Conservation (phyloP, 495 filamentous ascomycete genomes). For the Ascobolus immersus region DNA sequence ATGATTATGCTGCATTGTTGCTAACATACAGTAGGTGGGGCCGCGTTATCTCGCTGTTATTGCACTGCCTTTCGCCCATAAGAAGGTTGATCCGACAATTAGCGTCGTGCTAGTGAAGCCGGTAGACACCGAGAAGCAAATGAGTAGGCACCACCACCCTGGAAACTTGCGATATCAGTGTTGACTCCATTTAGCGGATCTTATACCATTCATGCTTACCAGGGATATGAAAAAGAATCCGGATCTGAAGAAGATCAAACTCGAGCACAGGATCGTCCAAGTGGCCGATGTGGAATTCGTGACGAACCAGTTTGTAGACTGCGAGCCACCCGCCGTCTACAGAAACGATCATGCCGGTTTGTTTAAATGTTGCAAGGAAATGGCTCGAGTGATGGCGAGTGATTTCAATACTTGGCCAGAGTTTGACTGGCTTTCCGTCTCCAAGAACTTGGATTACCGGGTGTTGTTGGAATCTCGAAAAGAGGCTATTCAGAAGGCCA, state of each 20-base stretch:
- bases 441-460: slow-evolving; percentile 32
- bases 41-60: too few relatives aligned
- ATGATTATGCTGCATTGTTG: neutral
- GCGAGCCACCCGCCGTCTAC: neutral
- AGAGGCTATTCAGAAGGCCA: slow-evolving; percentile 30
- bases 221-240: too few relatives aligned
- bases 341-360: too few relatives aligned
- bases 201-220: too few relatives aligned
- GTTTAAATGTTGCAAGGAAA: too few relatives aligned
- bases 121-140: too few relatives aligned
- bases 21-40: neutral
- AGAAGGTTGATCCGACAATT: too few relatives aligned
- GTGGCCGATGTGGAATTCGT: slow-evolving; percentile 33
- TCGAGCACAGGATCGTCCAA: slow-evolving; percentile 38
- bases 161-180: too few relatives aligned
- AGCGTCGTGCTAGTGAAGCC: too few relatives aligned
- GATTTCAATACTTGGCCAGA: neutral
- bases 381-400: neutral
- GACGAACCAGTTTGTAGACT: neutral
- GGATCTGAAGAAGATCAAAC: slow-evolving; percentile 36
- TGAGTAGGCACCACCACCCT: too few relatives aligned
- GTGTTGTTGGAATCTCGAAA: slow-evolving; percentile 45
- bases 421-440: neutral
- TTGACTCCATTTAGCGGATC: slow-evolving; percentile 6
- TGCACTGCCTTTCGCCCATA: too few relatives aligned